Evolutionary conservation across 83 land plant genomes (phyloP), one percentile per base, ranked within the genome.

Genomic region (Thuja plicata): DNA sequence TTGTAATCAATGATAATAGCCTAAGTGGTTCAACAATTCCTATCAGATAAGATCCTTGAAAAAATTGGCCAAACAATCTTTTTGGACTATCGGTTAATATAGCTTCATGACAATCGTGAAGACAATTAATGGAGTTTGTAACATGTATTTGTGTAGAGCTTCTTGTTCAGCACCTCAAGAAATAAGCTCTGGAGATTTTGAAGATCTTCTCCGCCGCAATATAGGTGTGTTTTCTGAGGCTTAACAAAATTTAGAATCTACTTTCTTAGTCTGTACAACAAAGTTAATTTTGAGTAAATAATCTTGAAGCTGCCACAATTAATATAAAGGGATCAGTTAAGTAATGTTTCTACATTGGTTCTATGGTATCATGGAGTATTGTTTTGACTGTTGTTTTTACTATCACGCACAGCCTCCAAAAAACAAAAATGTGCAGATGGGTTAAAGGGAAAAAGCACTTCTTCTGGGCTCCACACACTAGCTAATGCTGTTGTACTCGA

Each of bases 111-210:
- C 16, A 12, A 48, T 83, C 35, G 11, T 30, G 37, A 83, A 45
- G 34, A 12, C 8, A n/a, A 45, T 48, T 83, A 3, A 83, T 62
- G 38, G 8, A 55, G 90, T 73, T 86, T 55, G 45, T 32, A n/a
- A 76, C 32, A 89, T 40, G 21, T 87, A 54, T 89, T 32, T 73
- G 86, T 93, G 24, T 91, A 95, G 97, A 85, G 88, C 90, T 87
- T 94, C 93, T 73, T 95, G 97, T 86, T 87, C 93, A 79, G 92
- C 90, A 81, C 92, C 94, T 32, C 94, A 92, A 87, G 97, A 95
- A 87, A 70, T 95, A 54, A 89, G 52, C 54, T 79, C 92, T 17
- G 88, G 87, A 78, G 97, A 94, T 81, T 83, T 94, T 21, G 95
- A 94, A 87, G 85, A 91, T 86, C 90, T 94, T 84, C 91, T 94